Percentiles rank a stretch among this genome's conserved stretches.
phyloP scores from a whole-genome alignment of 1,284 basidiomycete genomes.

The Porogramme epimiltina region DNA sequence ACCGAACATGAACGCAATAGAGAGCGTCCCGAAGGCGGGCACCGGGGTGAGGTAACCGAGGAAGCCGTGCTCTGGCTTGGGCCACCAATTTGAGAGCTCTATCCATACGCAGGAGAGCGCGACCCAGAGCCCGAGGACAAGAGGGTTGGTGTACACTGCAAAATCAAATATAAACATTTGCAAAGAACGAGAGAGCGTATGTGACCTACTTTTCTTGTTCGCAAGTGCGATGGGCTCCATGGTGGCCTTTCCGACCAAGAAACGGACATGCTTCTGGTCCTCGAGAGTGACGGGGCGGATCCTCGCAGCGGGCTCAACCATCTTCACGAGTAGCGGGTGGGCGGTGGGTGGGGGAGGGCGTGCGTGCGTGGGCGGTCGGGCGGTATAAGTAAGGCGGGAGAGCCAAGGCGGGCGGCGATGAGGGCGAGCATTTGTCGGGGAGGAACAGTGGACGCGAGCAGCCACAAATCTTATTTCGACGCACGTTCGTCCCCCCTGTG shows the following conservation, averaged over 20 bases:
- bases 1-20: conserved; percentile 65
- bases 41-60: conserved; percentile 59
- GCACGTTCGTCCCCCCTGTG: conserved; percentile 14
- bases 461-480: background rate
- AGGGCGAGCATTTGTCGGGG: background rate
- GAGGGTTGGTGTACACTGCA: conserved; percentile 62
- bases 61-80: conserved; percentile 42
- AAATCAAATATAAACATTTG: conserved; percentile 1
- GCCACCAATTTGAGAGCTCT: conserved; percentile 68
- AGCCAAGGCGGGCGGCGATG: background rate
- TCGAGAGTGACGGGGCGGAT: conserved; percentile 54
- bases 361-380: too few species aligned
- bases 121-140: conserved; percentile 62
- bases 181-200: background rate
- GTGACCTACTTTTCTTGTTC: conserved; percentile 58
- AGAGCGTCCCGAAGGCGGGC: conserved; percentile 64
- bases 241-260: conserved; percentile 66
- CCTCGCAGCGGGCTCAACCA: conserved; percentile 37
- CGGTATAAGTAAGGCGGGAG: conserved; percentile 7
- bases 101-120: conserved; percentile 59
- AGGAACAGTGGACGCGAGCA: background rate
- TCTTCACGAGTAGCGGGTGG: conserved; percentile 1
- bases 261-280: conserved; percentile 63
- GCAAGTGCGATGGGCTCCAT: conserved; percentile 75
- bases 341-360: background rate